phyloP scores from a whole-genome alignment of 1,284 basidiomycete species.

The Apiotrichum mycotoxinovorans region DNA sequence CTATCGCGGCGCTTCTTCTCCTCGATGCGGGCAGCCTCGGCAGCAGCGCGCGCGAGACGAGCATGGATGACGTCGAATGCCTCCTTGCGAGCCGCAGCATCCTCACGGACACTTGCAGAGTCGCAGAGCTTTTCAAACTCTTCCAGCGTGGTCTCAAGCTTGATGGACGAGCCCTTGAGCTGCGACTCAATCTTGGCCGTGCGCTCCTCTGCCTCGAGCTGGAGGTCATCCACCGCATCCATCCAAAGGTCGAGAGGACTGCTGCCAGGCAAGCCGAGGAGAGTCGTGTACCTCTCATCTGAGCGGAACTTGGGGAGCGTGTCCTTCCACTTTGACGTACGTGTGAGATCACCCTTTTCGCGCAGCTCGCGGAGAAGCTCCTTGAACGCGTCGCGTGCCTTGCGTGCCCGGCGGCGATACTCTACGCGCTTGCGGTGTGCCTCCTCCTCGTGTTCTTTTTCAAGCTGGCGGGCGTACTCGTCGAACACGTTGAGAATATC shows the following conservation, averaged over 20 bases:
- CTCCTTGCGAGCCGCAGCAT: conserved; percentile 54
- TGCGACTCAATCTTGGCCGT: conserved; percentile 57
- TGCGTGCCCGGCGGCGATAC: conserved; percentile 73
- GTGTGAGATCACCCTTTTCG: conserved; percentile 64
- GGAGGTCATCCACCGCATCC: conserved; percentile 83
- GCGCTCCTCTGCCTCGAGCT: conserved; percentile 76
- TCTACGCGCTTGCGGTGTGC: conserved; percentile 73
- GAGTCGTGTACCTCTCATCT: conserved; percentile 75
- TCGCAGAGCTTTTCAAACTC: conserved; percentile 57
- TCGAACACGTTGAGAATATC: conserved; percentile 89
- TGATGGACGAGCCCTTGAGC: conserved; percentile 22
- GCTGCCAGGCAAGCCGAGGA: conserved; percentile 88
- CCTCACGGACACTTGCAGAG: conserved; percentile 50
- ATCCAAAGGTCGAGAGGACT: conserved; percentile 94
- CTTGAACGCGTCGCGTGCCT: conserved; percentile 82
- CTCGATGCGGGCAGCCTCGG: conserved; percentile 72
- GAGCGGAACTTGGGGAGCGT: conserved; percentile 71
- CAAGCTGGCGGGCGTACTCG: conserved; percentile 79
- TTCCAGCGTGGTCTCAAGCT: conserved; percentile 47
- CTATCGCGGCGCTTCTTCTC: conserved; percentile 81
- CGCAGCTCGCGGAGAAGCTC: conserved; percentile 70
- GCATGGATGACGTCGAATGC: conserved; percentile 67
- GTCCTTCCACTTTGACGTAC: conserved; percentile 85
- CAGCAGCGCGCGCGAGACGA: conserved; percentile 65
- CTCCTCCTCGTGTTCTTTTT: conserved; percentile 82